A percentile compares a stretch with the other conserved stretches of the same genome.
Conservation (phyloP, 2,329 filamentous ascomycete species). For the Clonostachys sp. region DNA sequence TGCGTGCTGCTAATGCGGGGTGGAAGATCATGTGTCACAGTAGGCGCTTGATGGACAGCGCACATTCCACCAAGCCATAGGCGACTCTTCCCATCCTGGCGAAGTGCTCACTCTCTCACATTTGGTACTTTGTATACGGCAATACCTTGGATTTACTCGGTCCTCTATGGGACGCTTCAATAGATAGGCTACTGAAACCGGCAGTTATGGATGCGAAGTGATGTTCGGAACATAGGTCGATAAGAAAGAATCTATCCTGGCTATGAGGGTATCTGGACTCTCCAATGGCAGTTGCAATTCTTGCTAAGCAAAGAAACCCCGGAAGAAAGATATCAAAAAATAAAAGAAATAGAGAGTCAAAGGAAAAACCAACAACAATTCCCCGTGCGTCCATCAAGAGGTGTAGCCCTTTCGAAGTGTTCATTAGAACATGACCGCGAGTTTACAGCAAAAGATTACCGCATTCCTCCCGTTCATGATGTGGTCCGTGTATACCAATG, state of each 20-base stretch:
- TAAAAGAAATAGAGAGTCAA: neutral
- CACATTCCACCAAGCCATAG: no score
- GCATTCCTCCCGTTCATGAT: neutral
- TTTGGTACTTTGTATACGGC: no score
- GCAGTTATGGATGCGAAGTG: no score
- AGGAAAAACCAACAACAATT: neutral
- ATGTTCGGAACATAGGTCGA: neutral
- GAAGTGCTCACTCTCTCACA: no score
- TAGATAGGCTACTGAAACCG: no score
- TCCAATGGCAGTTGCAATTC: neutral
- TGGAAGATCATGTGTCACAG: no score
- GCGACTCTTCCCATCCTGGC: no score
- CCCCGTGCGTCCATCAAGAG: neutral
- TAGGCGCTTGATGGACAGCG: no score
- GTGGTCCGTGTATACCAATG: neutral
- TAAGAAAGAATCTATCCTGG: neutral
- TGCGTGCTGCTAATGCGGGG: no score
- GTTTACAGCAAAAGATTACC: neutral
- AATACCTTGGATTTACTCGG: no score
- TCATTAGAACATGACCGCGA: no score
- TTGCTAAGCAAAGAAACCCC: neutral
- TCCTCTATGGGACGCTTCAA: no score
- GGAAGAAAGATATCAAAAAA: neutral
- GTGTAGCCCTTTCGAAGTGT: constrained; percentile 4
- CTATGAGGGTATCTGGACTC: neutral